Evolutionary conservation across 2,329 filamentous ascomycete genomes (phyloP).

Genomic region (Biscogniauxia mediterranea): DNA sequence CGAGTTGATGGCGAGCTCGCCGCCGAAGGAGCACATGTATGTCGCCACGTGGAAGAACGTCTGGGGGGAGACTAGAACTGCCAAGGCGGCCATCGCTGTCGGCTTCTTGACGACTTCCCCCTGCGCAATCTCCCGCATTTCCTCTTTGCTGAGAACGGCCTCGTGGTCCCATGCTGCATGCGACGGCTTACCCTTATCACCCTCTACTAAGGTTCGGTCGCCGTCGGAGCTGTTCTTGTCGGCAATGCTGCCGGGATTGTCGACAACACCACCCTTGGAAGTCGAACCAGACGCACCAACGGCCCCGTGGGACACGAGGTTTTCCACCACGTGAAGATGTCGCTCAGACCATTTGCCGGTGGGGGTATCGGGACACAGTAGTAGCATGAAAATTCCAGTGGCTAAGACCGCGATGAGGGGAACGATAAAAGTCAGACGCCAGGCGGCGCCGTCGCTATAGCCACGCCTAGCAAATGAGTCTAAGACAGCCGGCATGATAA

Average conservation of each 20-base stretch:
- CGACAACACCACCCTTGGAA: constrained; percentile 43
- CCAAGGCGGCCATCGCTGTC: constrained; percentile 46
- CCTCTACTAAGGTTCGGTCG: constrained; percentile 41
- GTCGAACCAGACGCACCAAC: constrained; percentile 1
- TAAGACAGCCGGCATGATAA: constrained; percentile 88
- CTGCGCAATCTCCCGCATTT: constrained; percentile 54
- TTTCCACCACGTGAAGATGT: constrained; percentile 54
- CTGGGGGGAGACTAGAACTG: constrained; percentile 51
- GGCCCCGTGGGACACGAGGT: constrained; percentile 46
- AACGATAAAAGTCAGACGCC: constrained; percentile 82
- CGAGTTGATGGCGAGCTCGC: constrained; percentile 61
- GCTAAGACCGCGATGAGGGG: constrained; percentile 73
- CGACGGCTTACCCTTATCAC: constrained; percentile 40
- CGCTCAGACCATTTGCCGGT: constrained; percentile 79
- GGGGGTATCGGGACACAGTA: constrained; percentile 78
- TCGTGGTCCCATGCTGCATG: constrained; percentile 40
- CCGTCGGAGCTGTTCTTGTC: constrained; percentile 40
- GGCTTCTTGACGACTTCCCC: constrained; percentile 57
- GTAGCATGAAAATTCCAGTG: constrained; percentile 65
- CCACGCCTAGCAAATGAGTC: constrained; percentile 68
- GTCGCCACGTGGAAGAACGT: constrained; percentile 53
- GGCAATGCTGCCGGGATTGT: constrained; percentile 49
- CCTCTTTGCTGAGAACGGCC: constrained; percentile 45
- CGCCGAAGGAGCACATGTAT: constrained; percentile 64
- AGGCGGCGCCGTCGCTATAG: constrained; percentile 66